Evolutionary conservation across 345 rosid species (phyloP).

Genomic region (Kandelia obovata): DNA sequence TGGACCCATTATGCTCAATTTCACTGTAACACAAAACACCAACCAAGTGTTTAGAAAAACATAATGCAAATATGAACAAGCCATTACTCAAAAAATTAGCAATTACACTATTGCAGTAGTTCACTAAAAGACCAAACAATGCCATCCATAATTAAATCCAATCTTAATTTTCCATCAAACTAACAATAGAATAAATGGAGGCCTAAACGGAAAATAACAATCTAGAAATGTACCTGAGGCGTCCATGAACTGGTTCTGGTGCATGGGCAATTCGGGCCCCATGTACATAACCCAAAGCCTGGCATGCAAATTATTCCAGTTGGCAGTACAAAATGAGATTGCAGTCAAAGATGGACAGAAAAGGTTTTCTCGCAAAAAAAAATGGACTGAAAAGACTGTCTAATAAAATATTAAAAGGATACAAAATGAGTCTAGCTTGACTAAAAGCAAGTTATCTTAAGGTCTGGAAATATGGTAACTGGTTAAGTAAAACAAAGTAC

Average conservation of each 20-base stretch:
- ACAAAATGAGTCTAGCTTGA: neutral
- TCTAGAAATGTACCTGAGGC: constrained; percentile 60
- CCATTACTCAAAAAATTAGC: neutral
- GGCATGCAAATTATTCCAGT: constrained; percentile 22
- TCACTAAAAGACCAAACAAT: neutral
- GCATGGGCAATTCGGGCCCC: constrained; percentile 89
- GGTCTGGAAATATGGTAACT: neutral
- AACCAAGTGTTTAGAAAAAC: neutral
- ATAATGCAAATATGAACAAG: constrained; percentile 5
- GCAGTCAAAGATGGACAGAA: neutral
- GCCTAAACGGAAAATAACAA: neutral
- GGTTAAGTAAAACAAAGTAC: neutral
- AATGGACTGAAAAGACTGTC: neutral
- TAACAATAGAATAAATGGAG: too few relatives aligned
- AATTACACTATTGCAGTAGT: neutral
- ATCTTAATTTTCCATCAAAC: too few relatives aligned
- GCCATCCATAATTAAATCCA: too few relatives aligned
- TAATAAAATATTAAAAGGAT: neutral
- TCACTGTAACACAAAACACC: constrained; percentile 49
- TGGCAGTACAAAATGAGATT: constrained; percentile 5
- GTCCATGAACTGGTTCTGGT: constrained; percentile 91
- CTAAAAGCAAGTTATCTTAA: neutral
- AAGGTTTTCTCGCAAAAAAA: too few relatives aligned
- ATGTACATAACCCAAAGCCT: constrained; percentile 93
- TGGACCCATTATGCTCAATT: constrained; percentile 74